phyloP scores from a whole-genome alignment of 2,329 filamentous ascomycete genomes.

The Paramyrothecium sp. region DNA sequence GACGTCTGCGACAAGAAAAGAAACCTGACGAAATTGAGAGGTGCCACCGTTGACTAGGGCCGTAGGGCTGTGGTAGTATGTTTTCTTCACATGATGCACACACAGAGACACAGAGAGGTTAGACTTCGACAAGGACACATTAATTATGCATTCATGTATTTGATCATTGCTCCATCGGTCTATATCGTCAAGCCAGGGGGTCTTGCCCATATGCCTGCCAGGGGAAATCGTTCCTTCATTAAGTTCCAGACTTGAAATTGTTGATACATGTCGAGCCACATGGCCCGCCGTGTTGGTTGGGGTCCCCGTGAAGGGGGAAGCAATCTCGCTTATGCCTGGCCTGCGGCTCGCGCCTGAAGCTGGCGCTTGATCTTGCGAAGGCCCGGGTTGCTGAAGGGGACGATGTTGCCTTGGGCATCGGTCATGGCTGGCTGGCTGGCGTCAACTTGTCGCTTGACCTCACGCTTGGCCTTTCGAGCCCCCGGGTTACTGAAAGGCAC shows the following conservation, averaged over 20 bases:
- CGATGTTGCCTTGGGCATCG: slow-evolving; percentile 37
- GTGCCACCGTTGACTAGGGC: too few relatives aligned
- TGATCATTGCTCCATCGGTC: background rate
- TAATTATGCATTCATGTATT: too few relatives aligned
- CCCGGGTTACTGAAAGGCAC: slow-evolving; percentile 40
- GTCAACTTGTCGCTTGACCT: slow-evolving; percentile 17
- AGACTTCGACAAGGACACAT: too few relatives aligned
- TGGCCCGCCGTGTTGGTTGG: background rate
- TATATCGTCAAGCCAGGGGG: background rate
- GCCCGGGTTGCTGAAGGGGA: slow-evolving; percentile 38
- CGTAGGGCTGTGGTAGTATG: too few relatives aligned
- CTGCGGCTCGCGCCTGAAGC: background rate
- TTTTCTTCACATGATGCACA: too few relatives aligned
- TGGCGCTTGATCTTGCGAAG: slow-evolving; percentile 21
- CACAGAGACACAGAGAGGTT: too few relatives aligned
- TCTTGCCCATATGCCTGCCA: background rate
- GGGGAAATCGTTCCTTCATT: background rate
- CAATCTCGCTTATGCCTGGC: background rate
- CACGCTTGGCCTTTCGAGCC: slow-evolving; percentile 19
- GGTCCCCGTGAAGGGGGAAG: background rate
- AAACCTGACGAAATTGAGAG: too few relatives aligned
- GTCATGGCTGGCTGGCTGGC: slow-evolving; percentile 45
- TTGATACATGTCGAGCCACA: background rate
- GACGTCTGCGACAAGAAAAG: too few relatives aligned
- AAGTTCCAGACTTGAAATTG: background rate